Conservation (phyloP, 164 flowering plant species). For the Magnolia officinalis region DNA sequence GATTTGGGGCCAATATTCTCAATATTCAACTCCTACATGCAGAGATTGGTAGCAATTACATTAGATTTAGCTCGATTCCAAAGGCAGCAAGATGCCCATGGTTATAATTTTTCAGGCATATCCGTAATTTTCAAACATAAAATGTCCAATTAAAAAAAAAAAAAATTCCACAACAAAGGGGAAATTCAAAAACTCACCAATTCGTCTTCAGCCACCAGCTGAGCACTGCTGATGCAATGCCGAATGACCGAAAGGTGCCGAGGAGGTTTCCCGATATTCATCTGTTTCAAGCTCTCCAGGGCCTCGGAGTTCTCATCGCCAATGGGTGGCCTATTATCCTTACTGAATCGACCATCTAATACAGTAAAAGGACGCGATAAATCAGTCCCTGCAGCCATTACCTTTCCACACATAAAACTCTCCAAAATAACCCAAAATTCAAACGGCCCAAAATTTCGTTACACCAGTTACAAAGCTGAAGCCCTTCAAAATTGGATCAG, state of each 20-base stretch:
- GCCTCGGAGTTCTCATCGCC: conserved; percentile 36
- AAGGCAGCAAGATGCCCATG: background rate
- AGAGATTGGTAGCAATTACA: background rate
- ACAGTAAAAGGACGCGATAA: conserved; percentile 23
- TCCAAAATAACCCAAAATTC: conserved; percentile 3
- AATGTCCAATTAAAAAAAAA: too few species aligned
- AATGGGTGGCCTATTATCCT: conserved; percentile 19
- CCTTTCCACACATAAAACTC: conserved; percentile 22
- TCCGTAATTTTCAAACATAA: background rate
- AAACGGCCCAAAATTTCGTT: background rate
- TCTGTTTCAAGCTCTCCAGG: conserved; percentile 29
- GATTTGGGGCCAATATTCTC: conserved; percentile 29
- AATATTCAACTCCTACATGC: conserved; percentile 43
- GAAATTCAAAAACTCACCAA: conserved; percentile 27
- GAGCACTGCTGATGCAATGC: conserved; percentile 47
- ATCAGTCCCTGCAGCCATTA: conserved; percentile 40
- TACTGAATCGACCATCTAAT: conserved; percentile 26
- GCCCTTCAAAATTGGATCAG: background rate
- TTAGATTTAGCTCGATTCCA: background rate
- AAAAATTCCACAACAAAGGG: background rate
- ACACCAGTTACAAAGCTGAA: background rate
- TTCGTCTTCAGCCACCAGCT: conserved; percentile 27
- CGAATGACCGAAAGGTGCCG: conserved; percentile 42
- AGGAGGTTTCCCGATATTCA: conserved; percentile 49
- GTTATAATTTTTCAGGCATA: background rate